Conservation (phyloP, 306 rosid genomes). For the Gastrolobium villosum region DNA sequence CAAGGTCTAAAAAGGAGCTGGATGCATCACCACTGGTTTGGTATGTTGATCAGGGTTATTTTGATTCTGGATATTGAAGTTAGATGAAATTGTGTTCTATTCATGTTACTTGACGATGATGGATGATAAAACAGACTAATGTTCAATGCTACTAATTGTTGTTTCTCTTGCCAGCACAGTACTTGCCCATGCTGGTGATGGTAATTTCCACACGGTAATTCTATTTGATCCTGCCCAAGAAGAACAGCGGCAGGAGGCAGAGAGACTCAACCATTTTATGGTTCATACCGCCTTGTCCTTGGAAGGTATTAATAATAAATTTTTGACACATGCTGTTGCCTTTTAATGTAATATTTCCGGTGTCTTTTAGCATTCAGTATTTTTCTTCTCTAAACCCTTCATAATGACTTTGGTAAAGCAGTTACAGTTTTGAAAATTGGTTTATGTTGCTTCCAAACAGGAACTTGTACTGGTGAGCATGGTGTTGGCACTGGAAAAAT, state of each 20-base stretch:
- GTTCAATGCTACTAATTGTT: slow-evolving; percentile 35
- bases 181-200: slow-evolving; percentile 96
- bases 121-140: slow-evolving; percentile 29
- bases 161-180: slow-evolving; percentile 72
- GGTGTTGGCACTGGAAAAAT: slow-evolving; percentile 98
- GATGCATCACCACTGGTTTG: slow-evolving; percentile 86
- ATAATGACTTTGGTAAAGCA: slow-evolving; percentile 18
- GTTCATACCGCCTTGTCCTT: slow-evolving; percentile 84
- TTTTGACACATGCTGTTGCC: slow-evolving; percentile 15
- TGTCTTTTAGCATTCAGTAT: slow-evolving; percentile 29
- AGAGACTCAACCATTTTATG: slow-evolving; percentile 86
- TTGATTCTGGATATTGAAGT: slow-evolving; percentile 28
- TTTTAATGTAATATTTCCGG: slow-evolving; percentile 29
- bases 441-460: slow-evolving; percentile 57
- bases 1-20: slow-evolving; percentile 80
- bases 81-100: slow-evolving; percentile 21
- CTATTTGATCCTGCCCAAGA: slow-evolving; percentile 80
- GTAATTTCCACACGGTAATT: slow-evolving; percentile 90
- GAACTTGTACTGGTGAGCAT: slow-evolving; percentile 97
- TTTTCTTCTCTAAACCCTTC: slow-evolving; percentile 25
- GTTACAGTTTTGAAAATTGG: slow-evolving; percentile 42
- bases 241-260: slow-evolving; percentile 81
- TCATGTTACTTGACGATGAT: slow-evolving; percentile 33
- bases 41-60: slow-evolving; percentile 59
- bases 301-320: slow-evolving; percentile 70